Conservation (phyloP, 139 green algal genomes). For the Spirogloea muscicola region DNA sequence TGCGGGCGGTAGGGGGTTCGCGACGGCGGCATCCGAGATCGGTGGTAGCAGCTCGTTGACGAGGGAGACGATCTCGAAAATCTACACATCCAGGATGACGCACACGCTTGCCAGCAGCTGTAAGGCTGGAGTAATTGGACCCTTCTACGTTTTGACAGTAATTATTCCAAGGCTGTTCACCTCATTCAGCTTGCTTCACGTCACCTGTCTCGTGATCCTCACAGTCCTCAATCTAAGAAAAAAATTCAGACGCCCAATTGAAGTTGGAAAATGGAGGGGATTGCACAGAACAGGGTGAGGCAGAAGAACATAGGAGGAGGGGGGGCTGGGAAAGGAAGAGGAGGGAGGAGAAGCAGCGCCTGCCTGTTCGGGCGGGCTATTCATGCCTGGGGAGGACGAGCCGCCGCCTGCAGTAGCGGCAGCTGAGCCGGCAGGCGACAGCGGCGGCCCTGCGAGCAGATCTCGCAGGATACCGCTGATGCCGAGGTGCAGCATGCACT, state of each 20-base stretch:
- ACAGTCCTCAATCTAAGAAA: neutral
- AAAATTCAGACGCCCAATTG: neutral
- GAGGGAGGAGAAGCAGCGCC: too few species aligned
- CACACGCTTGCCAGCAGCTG: neutral
- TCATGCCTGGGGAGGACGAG: too few species aligned
- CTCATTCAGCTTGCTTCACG: too few species aligned
- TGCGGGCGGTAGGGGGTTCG: neutral
- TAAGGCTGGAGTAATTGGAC: neutral
- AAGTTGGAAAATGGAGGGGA: neutral
- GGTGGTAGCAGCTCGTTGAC: slow-evolving; percentile 70
- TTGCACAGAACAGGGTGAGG: neutral
- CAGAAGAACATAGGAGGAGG: slow-evolving; percentile 13
- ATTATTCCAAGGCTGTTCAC: too few species aligned
- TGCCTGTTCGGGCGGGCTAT: too few species aligned
- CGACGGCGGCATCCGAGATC: slow-evolving; percentile 61
- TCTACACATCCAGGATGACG: slow-evolving; percentile 57
- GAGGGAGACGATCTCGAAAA: slow-evolving; percentile 77
- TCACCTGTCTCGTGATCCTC: too few species aligned
- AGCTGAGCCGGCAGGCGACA: too few species aligned
- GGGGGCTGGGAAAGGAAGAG: neutral
- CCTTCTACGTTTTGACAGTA: neutral
- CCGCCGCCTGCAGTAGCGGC: too few species aligned
- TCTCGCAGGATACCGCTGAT: slow-evolving; percentile 37
- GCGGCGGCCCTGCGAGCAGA: slow-evolving; percentile 18
- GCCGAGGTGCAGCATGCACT: slow-evolving; percentile 26